Evolutionary conservation across 257 asterid species (phyloP).

Genomic region (Catharanthus roseus): DNA sequence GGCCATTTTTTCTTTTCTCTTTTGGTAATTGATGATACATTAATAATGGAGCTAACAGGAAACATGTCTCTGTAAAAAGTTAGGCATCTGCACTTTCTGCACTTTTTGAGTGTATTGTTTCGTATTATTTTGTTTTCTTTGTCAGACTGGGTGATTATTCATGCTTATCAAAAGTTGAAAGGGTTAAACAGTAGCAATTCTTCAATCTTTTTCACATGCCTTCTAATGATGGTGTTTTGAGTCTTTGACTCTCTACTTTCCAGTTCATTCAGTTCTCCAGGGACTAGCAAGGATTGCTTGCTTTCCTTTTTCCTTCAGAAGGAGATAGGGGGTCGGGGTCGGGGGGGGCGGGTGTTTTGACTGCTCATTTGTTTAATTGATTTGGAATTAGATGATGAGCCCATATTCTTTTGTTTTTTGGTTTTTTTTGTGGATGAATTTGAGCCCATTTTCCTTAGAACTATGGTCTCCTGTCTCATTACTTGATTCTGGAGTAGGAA

Average conservation of each 20-base stretch:
- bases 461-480: background rate
- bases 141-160: constrained; percentile 22
- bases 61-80: constrained; percentile 26
- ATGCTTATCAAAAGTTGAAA: constrained; percentile 29
- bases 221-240: constrained; percentile 34
- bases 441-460: too few species aligned
- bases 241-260: constrained; percentile 25
- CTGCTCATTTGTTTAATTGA: too few species aligned
- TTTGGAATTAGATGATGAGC: too few species aligned
- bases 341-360: too few species aligned
- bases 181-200: constrained; percentile 16
- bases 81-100: background rate
- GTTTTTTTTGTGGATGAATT: too few species aligned
- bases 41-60: constrained; percentile 18
- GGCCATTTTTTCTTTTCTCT: constrained; percentile 3
- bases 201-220: constrained; percentile 47
- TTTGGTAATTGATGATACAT: constrained; percentile 22
- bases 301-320: too few species aligned
- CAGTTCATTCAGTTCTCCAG: constrained; percentile 1
- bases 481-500: too few species aligned
- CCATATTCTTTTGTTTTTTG: too few species aligned
- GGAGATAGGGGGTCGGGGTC: too few species aligned
- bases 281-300: background rate
- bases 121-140: constrained; percentile 27
- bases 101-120: constrained; percentile 17